A percentile compares a stretch with the other conserved stretches of the same genome.
Conservation (phyloP, 805 yeast genomes). For the Suhomyces canberraensis region DNA sequence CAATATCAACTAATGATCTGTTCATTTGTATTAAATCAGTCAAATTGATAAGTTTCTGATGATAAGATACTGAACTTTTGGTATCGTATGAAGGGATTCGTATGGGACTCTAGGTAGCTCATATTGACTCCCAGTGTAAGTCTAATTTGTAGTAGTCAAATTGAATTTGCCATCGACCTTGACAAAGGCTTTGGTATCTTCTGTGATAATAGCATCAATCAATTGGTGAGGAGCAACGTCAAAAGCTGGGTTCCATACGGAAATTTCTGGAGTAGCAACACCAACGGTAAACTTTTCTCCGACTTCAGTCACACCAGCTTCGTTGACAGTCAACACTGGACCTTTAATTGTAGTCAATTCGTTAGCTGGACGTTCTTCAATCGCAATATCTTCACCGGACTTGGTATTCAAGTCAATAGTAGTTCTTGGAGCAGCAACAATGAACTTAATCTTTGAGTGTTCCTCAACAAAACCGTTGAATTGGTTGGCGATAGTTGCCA, state of each 20-base stretch:
- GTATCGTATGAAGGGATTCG: too few species aligned
- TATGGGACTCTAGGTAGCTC: too few species aligned
- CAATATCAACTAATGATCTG: too few species aligned
- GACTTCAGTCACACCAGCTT: constrained; percentile 19
- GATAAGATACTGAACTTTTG: too few species aligned
- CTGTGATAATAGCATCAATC: constrained; percentile 90
- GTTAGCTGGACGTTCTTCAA: constrained; percentile 80
- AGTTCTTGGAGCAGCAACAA: constrained; percentile 94
- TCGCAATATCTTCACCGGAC: constrained; percentile 71
- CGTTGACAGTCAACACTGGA: constrained; percentile 18
- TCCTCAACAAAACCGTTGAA: constrained; percentile 22
- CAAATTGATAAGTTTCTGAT: too few species aligned
- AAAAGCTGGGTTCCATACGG: constrained; percentile 95
- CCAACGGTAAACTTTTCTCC: constrained; percentile 54
- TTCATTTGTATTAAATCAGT: too few species aligned
- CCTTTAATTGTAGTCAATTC: constrained; percentile 82
- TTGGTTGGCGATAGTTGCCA: constrained; percentile 67
- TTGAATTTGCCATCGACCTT: constrained; percentile 56
- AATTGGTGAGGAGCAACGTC: constrained; percentile 84
- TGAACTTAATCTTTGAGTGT: constrained; percentile 60
- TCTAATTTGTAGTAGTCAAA: too few species aligned
- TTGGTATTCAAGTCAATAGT: constrained; percentile 72
- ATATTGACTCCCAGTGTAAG: too few species aligned
- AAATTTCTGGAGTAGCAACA: constrained; percentile 79
- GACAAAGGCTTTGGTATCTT: constrained; percentile 51